phyloP scores from a whole-genome alignment of 305 asterid genomes.

The Galium porrigens region DNA sequence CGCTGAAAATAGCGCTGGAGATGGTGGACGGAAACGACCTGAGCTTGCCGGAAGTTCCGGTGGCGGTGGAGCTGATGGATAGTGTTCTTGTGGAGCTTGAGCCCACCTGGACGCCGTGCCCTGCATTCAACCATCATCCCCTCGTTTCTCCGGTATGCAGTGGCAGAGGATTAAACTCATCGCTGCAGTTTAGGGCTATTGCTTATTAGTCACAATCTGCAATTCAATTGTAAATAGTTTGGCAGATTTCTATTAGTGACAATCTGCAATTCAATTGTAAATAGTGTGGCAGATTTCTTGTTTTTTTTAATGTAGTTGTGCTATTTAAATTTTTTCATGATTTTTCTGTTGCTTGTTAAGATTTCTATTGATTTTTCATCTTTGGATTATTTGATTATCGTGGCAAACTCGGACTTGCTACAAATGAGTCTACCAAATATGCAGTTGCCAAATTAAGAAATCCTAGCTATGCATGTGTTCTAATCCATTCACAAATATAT shows the following conservation, averaged over 20 bases:
- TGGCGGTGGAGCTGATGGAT: constrained; percentile 8
- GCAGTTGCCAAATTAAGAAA: too few species aligned
- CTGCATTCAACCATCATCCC: not conserved
- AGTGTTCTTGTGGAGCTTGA: constrained; percentile 7
- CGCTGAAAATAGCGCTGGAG: constrained; percentile 7
- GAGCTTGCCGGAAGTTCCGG: not conserved
- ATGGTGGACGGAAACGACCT: constrained; percentile 6
- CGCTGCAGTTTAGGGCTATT: not conserved
- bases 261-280: not conserved
- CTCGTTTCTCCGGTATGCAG: not conserved
- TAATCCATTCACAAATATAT: too few species aligned
- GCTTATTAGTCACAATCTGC: not conserved
- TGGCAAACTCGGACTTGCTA: too few species aligned
- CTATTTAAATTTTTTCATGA: not conserved
- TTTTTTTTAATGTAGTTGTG: not conserved
- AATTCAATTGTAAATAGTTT: not conserved
- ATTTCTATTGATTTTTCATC: too few species aligned
- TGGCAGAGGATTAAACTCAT: not conserved
- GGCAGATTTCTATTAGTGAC: not conserved
- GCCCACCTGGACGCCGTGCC: constrained; percentile 15
- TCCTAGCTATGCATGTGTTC: too few species aligned
- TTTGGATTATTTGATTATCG: too few species aligned
- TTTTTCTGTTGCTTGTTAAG: too few species aligned
- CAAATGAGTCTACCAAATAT: too few species aligned
- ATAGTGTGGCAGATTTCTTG: not conserved